These are phyloP conservation scores for Starmerella floricola DNA, from an alignment of 805 yeast species.

Conservation along the genomic window DNA sequence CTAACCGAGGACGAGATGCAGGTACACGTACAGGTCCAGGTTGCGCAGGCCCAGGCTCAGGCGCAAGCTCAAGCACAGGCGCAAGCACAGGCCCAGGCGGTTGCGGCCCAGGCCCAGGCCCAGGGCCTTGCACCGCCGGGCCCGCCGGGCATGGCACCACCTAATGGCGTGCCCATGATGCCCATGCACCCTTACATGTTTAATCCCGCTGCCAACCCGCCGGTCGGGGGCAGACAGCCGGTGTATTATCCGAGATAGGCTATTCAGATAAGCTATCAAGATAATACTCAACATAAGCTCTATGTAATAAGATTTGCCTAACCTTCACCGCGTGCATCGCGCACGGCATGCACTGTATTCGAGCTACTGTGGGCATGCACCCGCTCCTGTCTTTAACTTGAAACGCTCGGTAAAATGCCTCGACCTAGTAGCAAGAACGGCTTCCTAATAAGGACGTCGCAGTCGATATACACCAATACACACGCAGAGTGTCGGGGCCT, in stretches of 20 bases:
- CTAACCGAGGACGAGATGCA: slow-evolving; percentile 15
- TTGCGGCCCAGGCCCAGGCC: background rate
- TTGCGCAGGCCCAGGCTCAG: slow-evolving; percentile 21
- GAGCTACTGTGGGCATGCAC: no score
- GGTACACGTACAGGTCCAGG: slow-evolving; percentile 15
- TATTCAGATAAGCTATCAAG: no score
- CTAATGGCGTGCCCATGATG: slow-evolving; percentile 1
- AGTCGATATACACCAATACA: no score
- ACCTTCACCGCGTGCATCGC: no score
- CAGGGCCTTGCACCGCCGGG: background rate
- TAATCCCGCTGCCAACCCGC: slow-evolving; percentile 19
- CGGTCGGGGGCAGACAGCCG: slow-evolving; percentile 19
- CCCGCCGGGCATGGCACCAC: background rate
- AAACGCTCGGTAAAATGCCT: no score
- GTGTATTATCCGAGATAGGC: slow-evolving; percentile 37
- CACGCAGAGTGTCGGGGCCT: no score
- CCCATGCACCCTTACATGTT: slow-evolving; percentile 15
- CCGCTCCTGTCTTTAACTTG: no score
- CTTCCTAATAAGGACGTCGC: no score
- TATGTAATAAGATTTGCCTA: no score
- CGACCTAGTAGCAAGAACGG: no score
- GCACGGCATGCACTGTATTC: no score
- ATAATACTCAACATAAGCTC: no score
- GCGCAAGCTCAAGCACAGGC: slow-evolving; percentile 20
- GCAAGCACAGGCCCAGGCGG: slow-evolving; percentile 24